These are phyloP conservation scores for Basidiobolus meristosporus DNA, from an alignment of 371 early-diverging fungal species.

Conservation along the genomic window DNA sequence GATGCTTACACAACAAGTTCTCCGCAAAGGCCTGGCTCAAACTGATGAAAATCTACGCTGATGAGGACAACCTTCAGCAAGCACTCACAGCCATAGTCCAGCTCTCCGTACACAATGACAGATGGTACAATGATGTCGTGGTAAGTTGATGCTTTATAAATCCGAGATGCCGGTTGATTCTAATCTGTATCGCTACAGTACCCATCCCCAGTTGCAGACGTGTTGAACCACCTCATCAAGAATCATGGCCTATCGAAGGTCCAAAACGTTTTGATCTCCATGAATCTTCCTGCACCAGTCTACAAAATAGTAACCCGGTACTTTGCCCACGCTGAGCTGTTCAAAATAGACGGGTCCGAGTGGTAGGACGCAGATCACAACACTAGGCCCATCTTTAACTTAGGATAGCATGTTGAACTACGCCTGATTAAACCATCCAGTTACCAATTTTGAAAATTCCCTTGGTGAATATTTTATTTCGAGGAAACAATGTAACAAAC, in stretches of 20 bases:
- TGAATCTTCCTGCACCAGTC: slow-evolving; percentile 66
- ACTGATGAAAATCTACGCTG: slow-evolving; percentile 63
- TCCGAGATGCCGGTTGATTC: no score
- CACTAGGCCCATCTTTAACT: neutral
- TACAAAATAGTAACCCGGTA: slow-evolving; percentile 58
- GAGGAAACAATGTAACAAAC: no score
- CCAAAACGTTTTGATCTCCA: slow-evolving; percentile 65
- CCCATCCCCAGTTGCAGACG: slow-evolving; percentile 72
- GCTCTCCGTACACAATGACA: slow-evolving; percentile 57
- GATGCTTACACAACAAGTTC: slow-evolving; percentile 75
- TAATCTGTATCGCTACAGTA: slow-evolving; percentile 17
- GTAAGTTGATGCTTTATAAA: slow-evolving; percentile 18
- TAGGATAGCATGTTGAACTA: no score
- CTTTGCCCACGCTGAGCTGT: slow-evolving; percentile 62
- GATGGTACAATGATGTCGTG: slow-evolving; percentile 68
- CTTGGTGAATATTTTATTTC: no score
- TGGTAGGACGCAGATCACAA: slow-evolving; percentile 17
- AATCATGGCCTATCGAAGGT: slow-evolving; percentile 80
- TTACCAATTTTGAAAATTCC: no score
- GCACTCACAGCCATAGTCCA: slow-evolving; percentile 64
- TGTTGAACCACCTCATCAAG: slow-evolving; percentile 59
- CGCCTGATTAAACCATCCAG: no score
- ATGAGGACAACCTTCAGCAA: slow-evolving; percentile 48
- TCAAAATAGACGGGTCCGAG: slow-evolving; percentile 60
- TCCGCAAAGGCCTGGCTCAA: slow-evolving; percentile 72